Evolutionary conservation across 108 stramenopile genomes (phyloP).

Genomic region (Nannochloropsis gaditana): DNA sequence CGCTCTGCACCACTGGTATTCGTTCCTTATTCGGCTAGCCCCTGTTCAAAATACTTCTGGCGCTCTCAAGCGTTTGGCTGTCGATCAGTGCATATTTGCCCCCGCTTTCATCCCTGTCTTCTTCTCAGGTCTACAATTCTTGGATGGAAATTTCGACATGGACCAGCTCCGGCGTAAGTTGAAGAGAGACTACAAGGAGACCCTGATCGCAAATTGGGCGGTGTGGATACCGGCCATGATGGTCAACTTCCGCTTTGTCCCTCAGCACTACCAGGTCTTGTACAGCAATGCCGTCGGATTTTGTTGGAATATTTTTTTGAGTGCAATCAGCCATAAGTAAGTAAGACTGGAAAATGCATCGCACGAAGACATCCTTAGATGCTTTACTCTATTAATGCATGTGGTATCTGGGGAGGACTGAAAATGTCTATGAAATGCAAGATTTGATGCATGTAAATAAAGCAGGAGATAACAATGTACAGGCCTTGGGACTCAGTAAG

Average conservation of each 20-base stretch:
- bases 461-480: too few species aligned
- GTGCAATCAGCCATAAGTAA: background rate
- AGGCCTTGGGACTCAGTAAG: too few species aligned
- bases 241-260: background rate
- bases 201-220: background rate
- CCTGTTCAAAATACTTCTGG: background rate
- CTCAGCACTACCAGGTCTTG: background rate
- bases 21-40: background rate
- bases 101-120: conserved; percentile 7
- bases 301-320: conserved; percentile 3
- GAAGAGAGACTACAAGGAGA: conserved; percentile 6
- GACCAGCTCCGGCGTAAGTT: background rate
- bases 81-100: background rate
- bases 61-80: background rate
- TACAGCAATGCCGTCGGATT: background rate
- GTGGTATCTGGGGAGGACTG: too few species aligned
- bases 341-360: background rate
- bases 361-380: too few species aligned
- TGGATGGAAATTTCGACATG: conserved; percentile 20
- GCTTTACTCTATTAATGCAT: too few species aligned
- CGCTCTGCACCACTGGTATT: background rate
- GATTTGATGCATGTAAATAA: too few species aligned
- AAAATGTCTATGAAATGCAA: too few species aligned
- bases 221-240: background rate
- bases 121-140: background rate